phyloP scores from a whole-genome alignment of 2,329 filamentous ascomycete genomes.

The Aspergillus sclerotialis region DNA sequence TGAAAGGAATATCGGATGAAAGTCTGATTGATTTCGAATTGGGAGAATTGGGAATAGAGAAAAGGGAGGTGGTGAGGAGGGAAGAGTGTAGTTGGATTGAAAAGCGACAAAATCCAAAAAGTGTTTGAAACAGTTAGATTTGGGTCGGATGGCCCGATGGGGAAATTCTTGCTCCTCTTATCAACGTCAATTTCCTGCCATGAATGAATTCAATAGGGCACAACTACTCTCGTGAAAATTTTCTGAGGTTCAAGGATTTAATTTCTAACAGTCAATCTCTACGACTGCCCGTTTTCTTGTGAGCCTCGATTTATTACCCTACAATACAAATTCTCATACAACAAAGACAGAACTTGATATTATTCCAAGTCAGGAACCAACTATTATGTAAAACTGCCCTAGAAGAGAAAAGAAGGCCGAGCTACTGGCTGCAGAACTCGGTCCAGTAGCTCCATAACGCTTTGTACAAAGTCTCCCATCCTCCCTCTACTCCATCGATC shows the following conservation, averaged over 20 bases:
- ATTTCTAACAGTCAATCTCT: neutral
- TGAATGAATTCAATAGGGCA: constrained; percentile 2
- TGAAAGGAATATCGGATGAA: constrained; percentile 9
- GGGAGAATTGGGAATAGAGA: neutral
- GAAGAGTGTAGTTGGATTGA: constrained; percentile 1
- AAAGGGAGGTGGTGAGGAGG: constrained; percentile 1
- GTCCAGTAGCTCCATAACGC: constrained; percentile 8
- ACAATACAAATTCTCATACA: neutral
- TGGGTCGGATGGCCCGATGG: constrained; percentile 9
- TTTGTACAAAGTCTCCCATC: constrained; percentile 21
- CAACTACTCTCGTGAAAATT: too few species aligned
- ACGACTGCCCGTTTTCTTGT: constrained; percentile 2
- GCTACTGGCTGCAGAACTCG: too few species aligned
- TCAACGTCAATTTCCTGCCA: neutral
- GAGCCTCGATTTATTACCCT: too few species aligned
- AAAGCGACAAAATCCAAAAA: constrained; percentile 1
- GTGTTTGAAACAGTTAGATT: constrained; percentile 1
- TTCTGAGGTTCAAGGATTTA: too few species aligned
- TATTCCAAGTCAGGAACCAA: too few species aligned
- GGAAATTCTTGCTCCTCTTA: constrained; percentile 5
- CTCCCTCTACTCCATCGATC: constrained; percentile 58
- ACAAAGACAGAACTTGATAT: too few species aligned
- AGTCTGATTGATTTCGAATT: neutral
- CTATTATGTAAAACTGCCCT: too few species aligned
- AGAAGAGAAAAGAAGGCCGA: too few species aligned